phyloP scores from a whole-genome alignment of 768 basidiomycete species.

The Serendipita vermifera region DNA sequence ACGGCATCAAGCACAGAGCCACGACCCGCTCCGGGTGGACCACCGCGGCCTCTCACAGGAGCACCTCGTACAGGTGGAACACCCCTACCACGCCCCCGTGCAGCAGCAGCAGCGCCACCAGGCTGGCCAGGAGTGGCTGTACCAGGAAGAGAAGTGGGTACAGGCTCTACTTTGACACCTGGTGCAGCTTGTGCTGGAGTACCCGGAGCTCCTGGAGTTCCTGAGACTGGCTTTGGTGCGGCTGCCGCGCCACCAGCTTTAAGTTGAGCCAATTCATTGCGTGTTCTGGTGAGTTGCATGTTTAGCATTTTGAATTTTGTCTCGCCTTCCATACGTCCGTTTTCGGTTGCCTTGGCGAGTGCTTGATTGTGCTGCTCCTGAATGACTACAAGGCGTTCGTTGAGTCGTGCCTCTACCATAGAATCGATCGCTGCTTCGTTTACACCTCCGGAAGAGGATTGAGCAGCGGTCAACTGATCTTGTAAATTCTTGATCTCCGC shows the following conservation, averaged over 20 bases:
- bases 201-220: neutral
- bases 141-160: neutral
- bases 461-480: neutral
- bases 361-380: neutral
- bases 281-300: neutral
- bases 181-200: neutral
- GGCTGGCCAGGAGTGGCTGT: neutral
- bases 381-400: neutral
- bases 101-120: neutral
- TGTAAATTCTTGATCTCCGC: neutral
- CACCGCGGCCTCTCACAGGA: neutral
- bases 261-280: neutral
- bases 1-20: slow-evolving; percentile 6
- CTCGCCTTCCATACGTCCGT: neutral
- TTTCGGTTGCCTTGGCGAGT: slow-evolving; percentile 4
- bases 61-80: neutral
- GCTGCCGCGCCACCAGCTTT: too few relatives aligned
- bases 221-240: neutral
- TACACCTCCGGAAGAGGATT: neutral
- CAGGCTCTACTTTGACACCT: neutral
- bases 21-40: neutral
- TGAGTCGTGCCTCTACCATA: neutral
- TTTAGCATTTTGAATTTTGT: slow-evolving; percentile 5
- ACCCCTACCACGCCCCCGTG: neutral
- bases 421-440: neutral